Percentiles rank a stretch among this genome's conserved stretches.
phyloP scores from a whole-genome alignment of 768 basidiomycete genomes.

The Suillus spraguei region DNA sequence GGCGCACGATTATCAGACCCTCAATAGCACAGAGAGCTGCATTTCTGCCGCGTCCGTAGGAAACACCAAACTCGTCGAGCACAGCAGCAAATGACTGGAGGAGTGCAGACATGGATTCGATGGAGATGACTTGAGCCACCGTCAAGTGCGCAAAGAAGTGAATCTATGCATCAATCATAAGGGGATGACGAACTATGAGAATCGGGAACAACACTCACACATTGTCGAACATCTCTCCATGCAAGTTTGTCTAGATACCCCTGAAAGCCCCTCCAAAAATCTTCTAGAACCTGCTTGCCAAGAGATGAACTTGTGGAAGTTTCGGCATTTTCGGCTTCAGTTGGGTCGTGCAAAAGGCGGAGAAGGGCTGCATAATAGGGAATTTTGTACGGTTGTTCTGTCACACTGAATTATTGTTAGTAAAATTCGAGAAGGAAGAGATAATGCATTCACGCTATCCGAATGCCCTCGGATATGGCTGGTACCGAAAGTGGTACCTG shows the following conservation, averaged over 20 bases:
- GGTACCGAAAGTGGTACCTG: slow-evolving; percentile 60
- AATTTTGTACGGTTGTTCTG: slow-evolving; percentile 93
- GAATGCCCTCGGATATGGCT: slow-evolving; percentile 71
- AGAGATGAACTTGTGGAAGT: slow-evolving; percentile 42
- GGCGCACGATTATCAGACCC: slow-evolving; percentile 70
- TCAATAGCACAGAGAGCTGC: slow-evolving; percentile 83
- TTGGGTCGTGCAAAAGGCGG: slow-evolving; percentile 59
- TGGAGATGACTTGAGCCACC: slow-evolving; percentile 70
- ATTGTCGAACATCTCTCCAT: slow-evolving; percentile 89
- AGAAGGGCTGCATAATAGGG: slow-evolving; percentile 86
- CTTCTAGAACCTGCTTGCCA: slow-evolving; percentile 77
- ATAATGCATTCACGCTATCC: slow-evolving; percentile 53
- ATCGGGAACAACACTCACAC: slow-evolving; percentile 53
- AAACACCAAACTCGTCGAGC: slow-evolving; percentile 87
- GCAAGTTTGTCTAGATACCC: slow-evolving; percentile 84
- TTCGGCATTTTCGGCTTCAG: slow-evolving; percentile 37
- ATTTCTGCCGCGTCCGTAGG: slow-evolving; percentile 79
- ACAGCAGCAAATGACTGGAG: slow-evolving; percentile 85
- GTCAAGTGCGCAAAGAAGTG: slow-evolving; percentile 93
- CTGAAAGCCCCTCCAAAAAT: slow-evolving; percentile 92
- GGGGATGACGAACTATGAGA: neutral
- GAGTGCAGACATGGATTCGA: slow-evolving; percentile 78
- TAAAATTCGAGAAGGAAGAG: slow-evolving; percentile 1
- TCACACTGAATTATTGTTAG: slow-evolving; percentile 53
- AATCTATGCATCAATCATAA: slow-evolving; percentile 52